phyloP scores from a whole-genome alignment of 306 rosid genomes.

The Sicyos baderoa region DNA sequence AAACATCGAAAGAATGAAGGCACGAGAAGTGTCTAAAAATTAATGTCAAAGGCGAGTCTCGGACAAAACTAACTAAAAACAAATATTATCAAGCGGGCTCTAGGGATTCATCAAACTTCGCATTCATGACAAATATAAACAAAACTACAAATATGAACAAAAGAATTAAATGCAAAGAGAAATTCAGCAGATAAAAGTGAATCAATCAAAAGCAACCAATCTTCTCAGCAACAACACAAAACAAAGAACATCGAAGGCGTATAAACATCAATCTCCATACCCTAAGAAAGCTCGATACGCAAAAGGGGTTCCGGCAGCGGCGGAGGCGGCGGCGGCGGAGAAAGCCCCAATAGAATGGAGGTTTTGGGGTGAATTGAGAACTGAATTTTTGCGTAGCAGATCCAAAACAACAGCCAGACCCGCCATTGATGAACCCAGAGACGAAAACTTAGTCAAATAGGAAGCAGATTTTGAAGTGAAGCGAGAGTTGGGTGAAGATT shows the following conservation, averaged over 20 bases:
- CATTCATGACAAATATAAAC: not conserved
- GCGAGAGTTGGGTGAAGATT: not conserved
- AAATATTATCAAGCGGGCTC: too few relatives aligned
- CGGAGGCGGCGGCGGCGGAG: slow-evolving; percentile 55
- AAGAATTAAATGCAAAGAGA: not conserved
- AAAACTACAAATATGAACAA: not conserved
- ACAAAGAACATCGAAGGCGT: not conserved
- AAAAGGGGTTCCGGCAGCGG: slow-evolving; percentile 51
- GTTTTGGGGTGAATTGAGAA: slow-evolving; percentile 24
- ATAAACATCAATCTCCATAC: slow-evolving; percentile 21
- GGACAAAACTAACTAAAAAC: too few relatives aligned
- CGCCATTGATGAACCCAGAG: slow-evolving; percentile 42
- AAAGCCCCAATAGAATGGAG: slow-evolving; percentile 50
- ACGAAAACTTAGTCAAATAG: slow-evolving; percentile 10
- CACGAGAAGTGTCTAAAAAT: too few relatives aligned
- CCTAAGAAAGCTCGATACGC: slow-evolving; percentile 53
- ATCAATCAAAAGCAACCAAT: not conserved
- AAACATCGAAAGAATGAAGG: too few relatives aligned
- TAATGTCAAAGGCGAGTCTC: too few relatives aligned
- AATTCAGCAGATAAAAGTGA: not conserved
- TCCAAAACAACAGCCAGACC: slow-evolving; percentile 67
- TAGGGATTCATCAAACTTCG: too few relatives aligned
- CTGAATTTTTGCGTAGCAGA: slow-evolving; percentile 52
- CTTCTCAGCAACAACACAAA: not conserved
- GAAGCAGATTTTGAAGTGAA: slow-evolving; percentile 1